Base-by-base conservation (phyloP, 2,329 filamentous ascomycete genomes). In the Phialophora macrospora region DNA sequence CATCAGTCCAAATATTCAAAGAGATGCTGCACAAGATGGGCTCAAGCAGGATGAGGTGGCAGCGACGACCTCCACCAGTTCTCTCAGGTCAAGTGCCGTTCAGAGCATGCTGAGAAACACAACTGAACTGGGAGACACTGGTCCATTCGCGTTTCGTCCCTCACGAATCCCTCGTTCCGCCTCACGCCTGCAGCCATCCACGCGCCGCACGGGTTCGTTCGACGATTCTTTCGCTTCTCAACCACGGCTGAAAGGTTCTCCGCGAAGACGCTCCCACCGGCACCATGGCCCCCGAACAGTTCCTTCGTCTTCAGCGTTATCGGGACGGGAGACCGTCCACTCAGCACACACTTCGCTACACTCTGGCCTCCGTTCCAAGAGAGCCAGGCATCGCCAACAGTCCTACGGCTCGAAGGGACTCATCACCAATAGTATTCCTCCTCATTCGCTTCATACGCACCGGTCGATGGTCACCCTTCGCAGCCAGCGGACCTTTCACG, bases 91-190 rank as follows among this genome's bases (percentile, higher is more conserved):
- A 0, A 84, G 82, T 4, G 84, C 84, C 1, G 76, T 88, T n/a
- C 83, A 87, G 70, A 84, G 85, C 74, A 88, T 89, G 87, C 78
- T 89, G 65, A 88, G 85, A 76, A 88, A 84, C 3, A 88, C 85
- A 1, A 88, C 86, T 0, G 87, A 89, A 72, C 87, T 86, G 8
- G 86, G 87, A n/a, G 85, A 89, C 70, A 86, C 87, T 69, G 86
- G 85, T 4, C 76, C 84, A 57, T 88, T 88, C 74, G 86, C 84
- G 59, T 85, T 87, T 70, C 81, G 78, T 55, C 78, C 82, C 7
- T 73, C 75, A 49, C 73, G 75, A 63, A 65, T 77, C 17, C 74
- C 74, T 9, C 76, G 78, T 12, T 75, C 76, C 5, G 74, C 75
- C 11, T 72, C 75, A 7, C 65, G 66, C n/a, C 20, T 63, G 22